Conservation (phyloP, 495 filamentous ascomycete genomes). For the Neurospora sp. region DNA sequence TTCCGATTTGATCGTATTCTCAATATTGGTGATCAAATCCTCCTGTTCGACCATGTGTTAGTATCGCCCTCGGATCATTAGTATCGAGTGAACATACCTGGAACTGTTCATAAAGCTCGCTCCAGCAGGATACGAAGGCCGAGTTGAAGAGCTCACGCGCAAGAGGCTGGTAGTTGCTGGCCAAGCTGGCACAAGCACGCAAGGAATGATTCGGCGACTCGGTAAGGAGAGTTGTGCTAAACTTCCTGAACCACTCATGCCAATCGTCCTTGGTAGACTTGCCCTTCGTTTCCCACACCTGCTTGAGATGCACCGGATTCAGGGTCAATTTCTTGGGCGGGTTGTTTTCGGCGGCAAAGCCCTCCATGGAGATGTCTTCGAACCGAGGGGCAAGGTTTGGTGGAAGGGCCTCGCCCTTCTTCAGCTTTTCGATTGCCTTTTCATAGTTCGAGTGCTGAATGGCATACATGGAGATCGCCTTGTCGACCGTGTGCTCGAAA, state of each 20-base stretch:
- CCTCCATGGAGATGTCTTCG: constrained; percentile 65
- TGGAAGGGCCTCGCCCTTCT: constrained; percentile 85
- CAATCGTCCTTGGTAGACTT: constrained; percentile 96
- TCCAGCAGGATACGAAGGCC: constrained; percentile 98
- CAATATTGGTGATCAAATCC: constrained; percentile 88
- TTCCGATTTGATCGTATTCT: constrained; percentile 83
- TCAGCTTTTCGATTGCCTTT: constrained; percentile 77
- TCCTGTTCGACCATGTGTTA: constrained; percentile 42
- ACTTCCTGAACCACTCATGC: constrained; percentile 96
- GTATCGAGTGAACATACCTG: constrained; percentile 11
- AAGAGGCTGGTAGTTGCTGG: constrained; percentile 80
- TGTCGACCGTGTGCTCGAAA: constrained; percentile 85
- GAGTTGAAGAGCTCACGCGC: constrained; percentile 95
- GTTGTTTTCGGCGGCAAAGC: constrained; percentile 62
- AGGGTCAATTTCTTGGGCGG: constrained; percentile 87
- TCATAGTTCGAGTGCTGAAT: constrained; percentile 83
- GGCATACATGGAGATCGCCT: constrained; percentile 55
- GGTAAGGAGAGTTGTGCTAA: constrained; percentile 88
- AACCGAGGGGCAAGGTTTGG: constrained; percentile 89
- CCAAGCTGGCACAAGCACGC: constrained; percentile 83
- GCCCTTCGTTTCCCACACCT: constrained; percentile 91
- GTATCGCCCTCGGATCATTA: not conserved
- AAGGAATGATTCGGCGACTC: constrained; percentile 94
- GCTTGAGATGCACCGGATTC: constrained; percentile 94
- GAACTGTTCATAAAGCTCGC: constrained; percentile 89